These are phyloP conservation scores for Candolleomyces aberdarensis DNA, from an alignment of 768 basidiomycete genomes.

Conservation along the genomic window DNA sequence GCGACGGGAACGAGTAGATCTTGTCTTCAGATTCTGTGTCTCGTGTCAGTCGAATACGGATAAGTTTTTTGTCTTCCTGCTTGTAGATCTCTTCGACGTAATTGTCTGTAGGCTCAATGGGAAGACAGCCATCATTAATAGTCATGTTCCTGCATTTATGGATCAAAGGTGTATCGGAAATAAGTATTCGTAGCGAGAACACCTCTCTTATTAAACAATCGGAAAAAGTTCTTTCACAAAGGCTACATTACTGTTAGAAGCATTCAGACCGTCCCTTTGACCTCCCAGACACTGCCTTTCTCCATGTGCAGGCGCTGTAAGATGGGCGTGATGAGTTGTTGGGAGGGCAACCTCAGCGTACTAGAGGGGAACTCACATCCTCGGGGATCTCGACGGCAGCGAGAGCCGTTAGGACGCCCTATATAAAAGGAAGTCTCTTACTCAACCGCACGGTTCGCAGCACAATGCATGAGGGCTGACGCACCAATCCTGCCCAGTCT, in stretches of 20 bases:
- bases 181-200: too few relatives aligned
- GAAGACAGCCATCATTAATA: too few relatives aligned
- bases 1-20: conserved; percentile 20
- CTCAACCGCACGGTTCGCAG: not conserved
- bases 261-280: conserved; percentile 14
- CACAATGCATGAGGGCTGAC: conserved; percentile 1
- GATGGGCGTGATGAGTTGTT: conserved; percentile 12
- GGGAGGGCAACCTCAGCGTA: not conserved
- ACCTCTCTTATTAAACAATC: too few relatives aligned
- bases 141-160: too few relatives aligned
- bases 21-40: not conserved
- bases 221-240: too few relatives aligned
- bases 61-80: too few relatives aligned
- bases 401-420: conserved; percentile 60
- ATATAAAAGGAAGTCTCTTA: not conserved
- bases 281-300: conserved; percentile 57
- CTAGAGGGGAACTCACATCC: conserved; percentile 40
- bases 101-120: too few relatives aligned
- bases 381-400: conserved; percentile 41
- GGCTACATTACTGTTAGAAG: not conserved
- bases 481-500: conserved; percentile 53
- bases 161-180: too few relatives aligned
- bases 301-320: conserved; percentile 51
- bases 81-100: too few relatives aligned
- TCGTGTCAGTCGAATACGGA: too few relatives aligned